Evolutionary conservation across 176 grass and related monocot genomes (phyloP).

Genomic region (Carex scoparia): DNA sequence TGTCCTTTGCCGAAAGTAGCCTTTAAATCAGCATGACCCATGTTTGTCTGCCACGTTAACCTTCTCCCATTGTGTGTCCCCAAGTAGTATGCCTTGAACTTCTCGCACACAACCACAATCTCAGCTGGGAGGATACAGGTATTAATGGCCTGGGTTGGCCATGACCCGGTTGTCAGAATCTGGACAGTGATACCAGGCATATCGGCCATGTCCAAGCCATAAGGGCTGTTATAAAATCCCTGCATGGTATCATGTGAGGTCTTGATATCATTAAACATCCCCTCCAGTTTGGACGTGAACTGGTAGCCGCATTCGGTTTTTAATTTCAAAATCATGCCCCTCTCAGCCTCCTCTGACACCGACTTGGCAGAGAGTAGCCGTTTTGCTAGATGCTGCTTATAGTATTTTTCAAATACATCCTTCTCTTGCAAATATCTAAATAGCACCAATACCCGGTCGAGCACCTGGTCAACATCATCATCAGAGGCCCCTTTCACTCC

Average conservation of each 20-base stretch:
- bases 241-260: conserved; percentile 71
- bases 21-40: conserved; percentile 77
- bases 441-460: conserved; percentile 76
- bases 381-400: conserved; percentile 72
- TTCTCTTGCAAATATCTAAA: conserved; percentile 90
- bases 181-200: conserved; percentile 52
- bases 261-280: conserved; percentile 68
- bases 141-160: conserved; percentile 63
- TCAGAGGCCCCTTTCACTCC: conserved; percentile 65
- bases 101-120: conserved; percentile 61
- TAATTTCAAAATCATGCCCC: conserved; percentile 71
- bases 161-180: conserved; percentile 82
- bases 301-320: conserved; percentile 83
- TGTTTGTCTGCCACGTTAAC: conserved; percentile 83
- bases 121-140: conserved; percentile 71
- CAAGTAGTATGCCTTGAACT: conserved; percentile 64
- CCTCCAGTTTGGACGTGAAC: conserved; percentile 82
- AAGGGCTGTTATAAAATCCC: conserved; percentile 52
- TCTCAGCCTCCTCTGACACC: conserved; percentile 64
- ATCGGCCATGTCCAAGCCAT: conserved; percentile 34
- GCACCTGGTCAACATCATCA: conserved; percentile 62
- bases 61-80: conserved; percentile 83
- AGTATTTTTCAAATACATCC: conserved; percentile 85
- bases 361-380: conserved; percentile 56
- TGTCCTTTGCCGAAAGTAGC: conserved; percentile 62